Evolutionary conservation across 2,329 filamentous ascomycete genomes (phyloP).

Genomic region (Daldinia sp.): DNA sequence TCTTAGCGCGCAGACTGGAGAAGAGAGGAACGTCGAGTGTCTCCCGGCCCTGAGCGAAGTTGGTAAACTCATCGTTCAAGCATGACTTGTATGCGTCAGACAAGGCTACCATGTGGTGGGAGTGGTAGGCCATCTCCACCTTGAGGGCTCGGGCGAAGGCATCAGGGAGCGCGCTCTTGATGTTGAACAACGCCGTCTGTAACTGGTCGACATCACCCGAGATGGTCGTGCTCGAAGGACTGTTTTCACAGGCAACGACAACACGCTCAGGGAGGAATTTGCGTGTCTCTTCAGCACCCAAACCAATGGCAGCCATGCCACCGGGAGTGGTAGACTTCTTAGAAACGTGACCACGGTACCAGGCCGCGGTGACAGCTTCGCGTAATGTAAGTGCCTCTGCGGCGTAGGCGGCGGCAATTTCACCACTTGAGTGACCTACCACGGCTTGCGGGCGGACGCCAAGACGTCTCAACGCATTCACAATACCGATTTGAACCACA

Average conservation of each 20-base stretch:
- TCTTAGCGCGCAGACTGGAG: neutral
- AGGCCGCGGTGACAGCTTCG: constrained; percentile 56
- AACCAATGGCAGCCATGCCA: constrained; percentile 52
- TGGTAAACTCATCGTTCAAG: neutral
- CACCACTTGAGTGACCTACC: constrained; percentile 53
- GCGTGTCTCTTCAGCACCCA: constrained; percentile 39
- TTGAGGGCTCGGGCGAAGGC: constrained; percentile 39
- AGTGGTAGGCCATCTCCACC: constrained; percentile 52
- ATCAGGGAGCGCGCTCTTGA: constrained; percentile 30
- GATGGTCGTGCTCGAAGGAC: constrained; percentile 42
- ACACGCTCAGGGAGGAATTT: constrained; percentile 33
- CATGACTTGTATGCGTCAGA: neutral
- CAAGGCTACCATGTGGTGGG: constrained; percentile 22
- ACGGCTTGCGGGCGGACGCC: constrained; percentile 29
- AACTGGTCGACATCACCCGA: constrained; percentile 33
- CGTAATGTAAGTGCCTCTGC: constrained; percentile 51
- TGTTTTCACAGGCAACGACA: constrained; percentile 41
- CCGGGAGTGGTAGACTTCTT: constrained; percentile 27
- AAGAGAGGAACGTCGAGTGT: constrained; percentile 26
- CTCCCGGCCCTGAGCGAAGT: neutral
- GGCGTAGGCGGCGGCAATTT: constrained; percentile 60
- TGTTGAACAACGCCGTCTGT: constrained; percentile 30
- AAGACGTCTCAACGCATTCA: constrained; percentile 23
- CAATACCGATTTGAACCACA: constrained; percentile 39
- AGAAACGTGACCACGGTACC: constrained; percentile 50